These are phyloP conservation scores for Nasturtium officinale DNA, from an alignment of 345 rosid species.

Conservation along the genomic window DNA sequence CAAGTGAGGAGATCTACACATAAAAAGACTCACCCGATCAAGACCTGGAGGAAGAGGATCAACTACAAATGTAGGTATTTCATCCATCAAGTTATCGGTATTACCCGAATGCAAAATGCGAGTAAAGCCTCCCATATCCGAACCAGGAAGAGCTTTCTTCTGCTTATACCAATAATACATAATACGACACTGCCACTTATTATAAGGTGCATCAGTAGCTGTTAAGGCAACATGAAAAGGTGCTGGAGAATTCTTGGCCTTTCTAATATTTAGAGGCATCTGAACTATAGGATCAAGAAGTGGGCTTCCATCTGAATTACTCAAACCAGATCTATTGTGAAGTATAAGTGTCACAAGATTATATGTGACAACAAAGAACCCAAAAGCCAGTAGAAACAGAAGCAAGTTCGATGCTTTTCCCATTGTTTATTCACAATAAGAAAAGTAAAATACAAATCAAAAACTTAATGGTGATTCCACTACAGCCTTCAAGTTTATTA, in stretches of 20 bases:
- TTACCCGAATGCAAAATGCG: slow-evolving; percentile 89
- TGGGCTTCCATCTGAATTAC: slow-evolving; percentile 42
- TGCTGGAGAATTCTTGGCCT: slow-evolving; percentile 43
- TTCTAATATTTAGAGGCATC: slow-evolving; percentile 62
- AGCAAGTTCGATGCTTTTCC: slow-evolving; percentile 62
- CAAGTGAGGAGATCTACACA: background rate
- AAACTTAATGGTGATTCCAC: slow-evolving; percentile 1
- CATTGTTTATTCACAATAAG: slow-evolving; percentile 46
- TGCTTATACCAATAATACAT: slow-evolving; percentile 96
- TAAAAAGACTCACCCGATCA: slow-evolving; percentile 61
- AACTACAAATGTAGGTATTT: slow-evolving; percentile 85
- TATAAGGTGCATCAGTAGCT: slow-evolving; percentile 84
- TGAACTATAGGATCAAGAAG: slow-evolving; percentile 66
- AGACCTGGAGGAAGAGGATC: slow-evolving; percentile 94
- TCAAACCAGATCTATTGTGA: slow-evolving; percentile 51
- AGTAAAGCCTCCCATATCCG: slow-evolving; percentile 95
- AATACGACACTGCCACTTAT: slow-evolving; percentile 95
- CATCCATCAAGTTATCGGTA: slow-evolving; percentile 86
- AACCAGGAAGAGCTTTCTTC: slow-evolving; percentile 73
- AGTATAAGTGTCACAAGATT: slow-evolving; percentile 63
- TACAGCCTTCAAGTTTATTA: slow-evolving; percentile 1
- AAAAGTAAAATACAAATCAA: background rate
- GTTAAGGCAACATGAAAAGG: slow-evolving; percentile 89
- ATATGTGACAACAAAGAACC: slow-evolving; percentile 75
- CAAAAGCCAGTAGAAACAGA: slow-evolving; percentile 63